Conservation (phyloP, 805 yeast genomes). For the Candida golubevii region DNA sequence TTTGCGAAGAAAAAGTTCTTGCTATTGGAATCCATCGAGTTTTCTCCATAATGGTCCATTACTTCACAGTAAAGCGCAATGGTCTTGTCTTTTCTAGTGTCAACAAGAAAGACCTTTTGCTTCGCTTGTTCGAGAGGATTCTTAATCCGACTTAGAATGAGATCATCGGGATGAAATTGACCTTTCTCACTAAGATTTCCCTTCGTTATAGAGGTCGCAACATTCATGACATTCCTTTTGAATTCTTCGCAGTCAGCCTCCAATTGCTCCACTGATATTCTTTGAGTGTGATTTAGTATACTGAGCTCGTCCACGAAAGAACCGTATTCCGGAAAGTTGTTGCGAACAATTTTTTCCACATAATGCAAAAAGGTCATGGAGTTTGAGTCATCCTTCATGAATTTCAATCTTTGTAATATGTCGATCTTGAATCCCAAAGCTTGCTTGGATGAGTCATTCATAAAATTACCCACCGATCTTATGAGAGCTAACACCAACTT, state of each 20-base stretch:
- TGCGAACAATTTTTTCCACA: slow-evolving; percentile 84
- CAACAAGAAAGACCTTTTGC: slow-evolving; percentile 59
- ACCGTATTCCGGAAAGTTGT: slow-evolving; percentile 74
- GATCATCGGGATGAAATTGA: slow-evolving; percentile 80
- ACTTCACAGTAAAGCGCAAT: slow-evolving; percentile 61
- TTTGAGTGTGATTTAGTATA: slow-evolving; percentile 56
- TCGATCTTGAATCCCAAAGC: slow-evolving; percentile 89
- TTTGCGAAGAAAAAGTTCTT: slow-evolving; percentile 70
- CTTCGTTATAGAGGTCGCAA: slow-evolving; percentile 65
- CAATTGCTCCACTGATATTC: slow-evolving; percentile 78
- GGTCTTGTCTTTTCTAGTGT: slow-evolving; percentile 59
- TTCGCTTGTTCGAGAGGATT: slow-evolving; percentile 74
- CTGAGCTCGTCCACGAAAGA: slow-evolving; percentile 70
- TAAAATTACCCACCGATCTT: slow-evolving; percentile 88
- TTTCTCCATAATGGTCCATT: slow-evolving; percentile 91
- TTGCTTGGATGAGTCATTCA: slow-evolving; percentile 91
- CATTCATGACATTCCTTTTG: slow-evolving; percentile 58
- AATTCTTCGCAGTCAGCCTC: slow-evolving; percentile 67
- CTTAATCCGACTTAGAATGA: slow-evolving; percentile 54
- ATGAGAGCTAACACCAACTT: slow-evolving; percentile 77
- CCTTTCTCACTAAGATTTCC: slow-evolving; percentile 84
- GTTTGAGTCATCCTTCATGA: slow-evolving; percentile 85
- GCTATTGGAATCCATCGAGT: slow-evolving; percentile 61
- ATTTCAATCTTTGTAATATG: slow-evolving; percentile 83
- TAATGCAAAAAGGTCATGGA: slow-evolving; percentile 88